phyloP scores from a whole-genome alignment of 2,329 filamentous ascomycete species.

The Podosphaera leucotricha region DNA sequence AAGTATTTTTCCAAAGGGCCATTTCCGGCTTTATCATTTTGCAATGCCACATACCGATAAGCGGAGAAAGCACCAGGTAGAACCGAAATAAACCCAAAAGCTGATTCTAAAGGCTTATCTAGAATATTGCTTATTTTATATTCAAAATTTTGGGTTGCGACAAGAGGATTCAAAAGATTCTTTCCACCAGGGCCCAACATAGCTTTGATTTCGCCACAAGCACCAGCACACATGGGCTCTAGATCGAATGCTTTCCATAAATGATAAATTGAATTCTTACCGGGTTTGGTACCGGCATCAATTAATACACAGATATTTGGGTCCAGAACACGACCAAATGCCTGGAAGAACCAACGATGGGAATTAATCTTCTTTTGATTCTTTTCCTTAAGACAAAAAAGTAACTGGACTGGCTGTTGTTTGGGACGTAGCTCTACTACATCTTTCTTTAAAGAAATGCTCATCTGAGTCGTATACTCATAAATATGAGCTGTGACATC shows the following conservation, averaged over 20 bases:
- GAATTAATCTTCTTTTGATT: conserved; percentile 99
- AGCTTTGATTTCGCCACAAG: conserved; percentile 96
- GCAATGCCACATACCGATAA: conserved; percentile 79
- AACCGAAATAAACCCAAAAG: conserved; percentile 94
- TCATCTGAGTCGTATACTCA: conserved; percentile 77
- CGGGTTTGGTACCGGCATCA: conserved; percentile 87
- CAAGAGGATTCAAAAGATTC: conserved; percentile 75
- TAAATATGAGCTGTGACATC: conserved; percentile 96
- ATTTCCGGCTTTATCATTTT: conserved; percentile 88
- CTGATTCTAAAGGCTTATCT: conserved; percentile 89
- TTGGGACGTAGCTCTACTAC: conserved; percentile 67
- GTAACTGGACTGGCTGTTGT: conserved; percentile 78
- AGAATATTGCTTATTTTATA: conserved; percentile 99
- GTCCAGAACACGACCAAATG: conserved; percentile 75
- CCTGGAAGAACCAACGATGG: conserved; percentile 96
- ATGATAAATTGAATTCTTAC: conserved; percentile 86
- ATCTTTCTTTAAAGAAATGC: conserved; percentile 71
- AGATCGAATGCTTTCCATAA: conserved; percentile 97
- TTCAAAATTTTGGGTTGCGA: conserved; percentile 95
- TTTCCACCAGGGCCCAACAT: conserved; percentile 73
- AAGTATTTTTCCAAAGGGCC: conserved; percentile 95
- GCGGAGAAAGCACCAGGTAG: conserved; percentile 96
- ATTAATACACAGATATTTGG: conserved; percentile 94
- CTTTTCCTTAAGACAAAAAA: conserved; percentile 98
- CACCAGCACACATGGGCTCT: conserved; percentile 90